These are phyloP conservation scores for Emergomyces africanus DNA, from an alignment of 2,329 filamentous ascomycete genomes.

Conservation along the genomic window DNA sequence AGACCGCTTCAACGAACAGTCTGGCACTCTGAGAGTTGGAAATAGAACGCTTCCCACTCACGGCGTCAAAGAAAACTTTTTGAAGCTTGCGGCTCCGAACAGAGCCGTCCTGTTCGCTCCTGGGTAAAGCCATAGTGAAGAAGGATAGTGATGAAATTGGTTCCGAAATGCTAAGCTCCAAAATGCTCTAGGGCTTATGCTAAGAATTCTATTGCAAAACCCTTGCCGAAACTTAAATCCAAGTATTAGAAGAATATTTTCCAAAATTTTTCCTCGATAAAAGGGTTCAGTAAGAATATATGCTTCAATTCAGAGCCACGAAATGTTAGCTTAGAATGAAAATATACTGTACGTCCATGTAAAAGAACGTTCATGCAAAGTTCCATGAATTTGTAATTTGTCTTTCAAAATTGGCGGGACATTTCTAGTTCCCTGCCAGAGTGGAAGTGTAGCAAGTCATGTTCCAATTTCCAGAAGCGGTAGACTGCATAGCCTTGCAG, in stretches of 20 bases:
- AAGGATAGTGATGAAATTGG: neutral
- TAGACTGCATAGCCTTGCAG: too few relatives aligned
- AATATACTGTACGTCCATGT: neutral
- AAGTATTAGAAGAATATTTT: neutral
- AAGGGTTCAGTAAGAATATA: neutral
- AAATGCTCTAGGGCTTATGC: neutral
- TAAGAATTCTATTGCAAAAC: neutral
- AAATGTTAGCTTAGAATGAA: neutral
- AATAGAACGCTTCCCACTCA: neutral
- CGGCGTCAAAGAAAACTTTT: neutral
- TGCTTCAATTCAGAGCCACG: neutral
- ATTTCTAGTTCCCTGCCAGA: neutral
- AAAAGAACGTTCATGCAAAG: neutral
- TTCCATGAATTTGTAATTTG: neutral
- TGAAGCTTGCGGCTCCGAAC: neutral
- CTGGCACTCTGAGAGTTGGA: conserved; percentile 25
- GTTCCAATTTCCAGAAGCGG: neutral
- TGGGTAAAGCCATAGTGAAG: neutral
- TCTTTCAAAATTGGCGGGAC: neutral
- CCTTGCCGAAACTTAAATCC: neutral
- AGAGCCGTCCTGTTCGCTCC: neutral
- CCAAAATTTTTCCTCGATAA: neutral
- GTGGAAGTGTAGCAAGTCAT: neutral
- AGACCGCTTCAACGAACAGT: conserved; percentile 37
- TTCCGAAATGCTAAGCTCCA: neutral